Evolutionary conservation across 179 eudicot genomes (phyloP), one percentile per base, ranked within the genome.

Genomic region (Corrigiola litoralis): DNA sequence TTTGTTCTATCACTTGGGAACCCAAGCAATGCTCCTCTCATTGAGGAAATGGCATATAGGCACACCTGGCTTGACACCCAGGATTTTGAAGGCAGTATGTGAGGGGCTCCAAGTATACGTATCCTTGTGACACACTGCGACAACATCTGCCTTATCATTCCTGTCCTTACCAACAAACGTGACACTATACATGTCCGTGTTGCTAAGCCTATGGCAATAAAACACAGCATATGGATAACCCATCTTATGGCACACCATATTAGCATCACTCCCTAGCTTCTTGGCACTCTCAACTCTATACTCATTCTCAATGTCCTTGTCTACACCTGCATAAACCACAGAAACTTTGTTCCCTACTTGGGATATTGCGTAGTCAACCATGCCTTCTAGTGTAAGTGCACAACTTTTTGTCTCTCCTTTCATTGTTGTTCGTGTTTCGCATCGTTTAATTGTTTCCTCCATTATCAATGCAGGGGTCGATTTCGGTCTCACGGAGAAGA

Each of bases 41-140:
- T 37, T 25, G 46, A 58, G 46, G 18, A 66, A 17, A 42, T 66
- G 70, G 47, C 61, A 66, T 6, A 66, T 34, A 0, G 61, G 61
- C 0, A 65, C 60, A 53, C 38, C 70, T 0, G 40, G 51, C 50
- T 55, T 52, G 1, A 52, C 70, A 37, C 40, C 40, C 17, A 66
- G 70, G 25, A 66, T 11, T 41, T 38, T 49, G 12, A 66, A 66
- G 4, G 70, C 58, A 17, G 53, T 27, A 37, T 66, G 70, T 13
- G 2, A 1, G 4, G 70, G 61, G 40, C 40, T 66, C 70, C 70
- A 66, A 24, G 36, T 11, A 27, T 50, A 53, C 3, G 70, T 66
- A 14, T 66, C 70, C 49, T 27, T 40, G 41, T 66, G 70, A 55
- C 70, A 66, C 17, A 66, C 70, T 9, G 36, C 62, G 1, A 38